Percentiles rank a stretch among this genome's conserved stretches.
Conservation (phyloP, 179 eudicot species). For the Silene coronaria region DNA sequence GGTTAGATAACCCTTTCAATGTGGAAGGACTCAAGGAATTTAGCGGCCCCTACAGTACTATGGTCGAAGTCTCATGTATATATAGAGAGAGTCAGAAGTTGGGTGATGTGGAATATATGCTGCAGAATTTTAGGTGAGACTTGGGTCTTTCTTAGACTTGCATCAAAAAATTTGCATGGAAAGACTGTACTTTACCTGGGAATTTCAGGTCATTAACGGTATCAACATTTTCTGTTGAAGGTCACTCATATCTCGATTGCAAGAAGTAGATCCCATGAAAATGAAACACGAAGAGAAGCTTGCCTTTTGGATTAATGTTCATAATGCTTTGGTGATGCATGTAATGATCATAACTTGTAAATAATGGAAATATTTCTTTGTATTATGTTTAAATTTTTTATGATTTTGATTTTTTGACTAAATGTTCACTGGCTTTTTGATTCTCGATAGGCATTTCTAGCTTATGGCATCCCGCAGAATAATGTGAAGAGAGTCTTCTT, state of each 20-base stretch:
- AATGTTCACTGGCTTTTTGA: constrained; percentile 11
- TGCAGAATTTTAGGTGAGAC: constrained; percentile 64
- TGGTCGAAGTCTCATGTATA: constrained; percentile 78
- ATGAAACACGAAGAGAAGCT: constrained; percentile 86
- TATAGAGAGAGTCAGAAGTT: constrained; percentile 63
- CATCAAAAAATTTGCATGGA: neutral
- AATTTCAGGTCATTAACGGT: neutral
- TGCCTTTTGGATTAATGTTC: constrained; percentile 95
- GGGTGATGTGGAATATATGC: constrained; percentile 67
- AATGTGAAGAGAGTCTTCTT: constrained; percentile 73
- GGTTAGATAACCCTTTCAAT: constrained; percentile 81
- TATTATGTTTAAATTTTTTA: neutral
- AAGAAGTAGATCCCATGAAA: constrained; percentile 69
- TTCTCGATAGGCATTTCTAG: constrained; percentile 63
- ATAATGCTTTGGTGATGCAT: constrained; percentile 96
- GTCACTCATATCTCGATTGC: constrained; percentile 64
- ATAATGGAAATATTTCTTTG: neutral
- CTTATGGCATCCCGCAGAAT: constrained; percentile 89
- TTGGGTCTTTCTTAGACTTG: neutral
- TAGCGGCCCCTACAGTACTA: constrained; percentile 92
- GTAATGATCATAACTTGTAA: constrained; percentile 34
- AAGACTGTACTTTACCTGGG: neutral
- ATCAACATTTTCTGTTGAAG: constrained; percentile 30
- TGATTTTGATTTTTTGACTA: neutral
- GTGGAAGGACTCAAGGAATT: constrained; percentile 94